Evolutionary conservation across 2,329 filamentous ascomycete species (phyloP).

Genomic region (Lasiodiplodia gonubiensis): DNA sequence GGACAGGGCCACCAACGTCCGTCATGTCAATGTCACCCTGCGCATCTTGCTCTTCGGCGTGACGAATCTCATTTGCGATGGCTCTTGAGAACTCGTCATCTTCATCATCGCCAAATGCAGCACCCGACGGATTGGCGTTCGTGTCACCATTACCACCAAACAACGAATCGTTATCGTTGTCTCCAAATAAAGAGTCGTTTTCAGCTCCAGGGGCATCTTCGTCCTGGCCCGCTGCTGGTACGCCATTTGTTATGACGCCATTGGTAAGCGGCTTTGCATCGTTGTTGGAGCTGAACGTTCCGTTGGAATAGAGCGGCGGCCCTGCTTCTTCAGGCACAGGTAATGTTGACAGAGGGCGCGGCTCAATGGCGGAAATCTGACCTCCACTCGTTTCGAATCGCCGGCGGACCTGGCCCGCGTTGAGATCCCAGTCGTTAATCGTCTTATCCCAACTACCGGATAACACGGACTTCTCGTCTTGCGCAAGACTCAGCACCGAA

Average conservation of each 20-base stretch:
- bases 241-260: conserved; percentile 55
- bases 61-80: conserved; percentile 63
- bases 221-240: conserved; percentile 35
- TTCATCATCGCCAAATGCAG: conserved; percentile 78
- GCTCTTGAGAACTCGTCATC: conserved; percentile 81
- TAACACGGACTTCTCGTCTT: conserved; percentile 84
- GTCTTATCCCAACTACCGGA: conserved; percentile 98
- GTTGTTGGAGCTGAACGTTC: conserved; percentile 80
- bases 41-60: conserved; percentile 50
- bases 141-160: conserved; percentile 79
- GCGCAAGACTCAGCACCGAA: conserved; percentile 79
- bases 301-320: conserved; percentile 60
- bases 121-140: conserved; percentile 40
- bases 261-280: conserved; percentile 62
- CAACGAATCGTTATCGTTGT: conserved; percentile 75
- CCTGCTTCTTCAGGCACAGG: conserved; percentile 76
- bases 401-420: conserved; percentile 78
- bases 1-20: conserved; percentile 51
- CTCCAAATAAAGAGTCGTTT: conserved; percentile 82
- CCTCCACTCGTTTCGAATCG: conserved; percentile 77
- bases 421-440: conserved; percentile 92
- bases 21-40: conserved; percentile 52
- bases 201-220: conserved; percentile 69
- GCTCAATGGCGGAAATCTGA: conserved; percentile 88
- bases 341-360: conserved; percentile 75